Base-by-base conservation (phyloP, 768 basidiomycete genomes). In the Boletellus emodensis region DNA sequence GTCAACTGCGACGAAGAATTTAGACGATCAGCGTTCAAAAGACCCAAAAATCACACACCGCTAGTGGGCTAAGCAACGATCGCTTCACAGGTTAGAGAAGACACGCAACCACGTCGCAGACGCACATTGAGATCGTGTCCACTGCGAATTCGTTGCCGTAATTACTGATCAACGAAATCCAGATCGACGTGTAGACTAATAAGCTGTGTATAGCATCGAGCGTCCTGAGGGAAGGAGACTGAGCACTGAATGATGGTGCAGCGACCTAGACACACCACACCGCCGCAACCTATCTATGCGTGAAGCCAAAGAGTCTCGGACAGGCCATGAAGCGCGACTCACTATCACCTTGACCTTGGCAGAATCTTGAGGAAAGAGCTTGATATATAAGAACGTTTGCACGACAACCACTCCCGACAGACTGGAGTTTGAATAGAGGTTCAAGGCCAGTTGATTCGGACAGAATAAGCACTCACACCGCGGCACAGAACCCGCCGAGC, bases 111-210 rank as follows among this genome's bases (percentile, higher is more conserved):
- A 37, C 46, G 22, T 43, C 7, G 37, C 17, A 39, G 20, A 50
- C 53, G n/a, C 51, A 79, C 80, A 72, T 71, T n/a, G 78, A 73
- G 44, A 81, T 75, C 14, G 48, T 60, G 51, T 79, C 73, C 33
- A 77, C 72, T 30, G 61, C 66, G 3, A 47, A 41, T 5, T 46
- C 46, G 9, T 74, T 52, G 0, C 80, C 80, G 38, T 71, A 81
- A 52, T 74, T 61, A 0, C 51, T 47, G 47, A 82, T 75, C 3
- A 81, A 58, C 50, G 73, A 75, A 12, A 67, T 67, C 72, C 75
- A 75, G 39, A 77, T 58, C 1, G 75, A 70, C 17, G 62, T 48
- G 42, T 67, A 69, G 36, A 79, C 68, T 51, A 77, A 64, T 8
- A 67, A 46, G 1, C 74, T 75, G 51, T 79, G 77, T 3, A 57